Evolutionary conservation across 805 yeast species (phyloP).

Genomic region (Wickerhamiella shivajii): DNA sequence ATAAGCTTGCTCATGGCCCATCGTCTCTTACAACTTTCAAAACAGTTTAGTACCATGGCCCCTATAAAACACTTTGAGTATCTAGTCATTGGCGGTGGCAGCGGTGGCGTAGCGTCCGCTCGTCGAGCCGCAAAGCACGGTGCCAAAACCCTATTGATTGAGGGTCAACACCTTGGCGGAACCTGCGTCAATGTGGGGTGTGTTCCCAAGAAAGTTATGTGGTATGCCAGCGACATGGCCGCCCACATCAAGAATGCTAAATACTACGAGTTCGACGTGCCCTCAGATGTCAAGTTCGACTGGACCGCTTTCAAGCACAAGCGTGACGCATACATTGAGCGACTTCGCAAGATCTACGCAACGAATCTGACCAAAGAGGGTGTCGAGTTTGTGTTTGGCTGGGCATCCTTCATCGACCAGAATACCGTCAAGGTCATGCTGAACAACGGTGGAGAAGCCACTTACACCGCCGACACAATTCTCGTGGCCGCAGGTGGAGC

Average conservation of each 20-base stretch:
- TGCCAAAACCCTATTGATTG: conserved; percentile 71
- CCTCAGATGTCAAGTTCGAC: conserved; percentile 46
- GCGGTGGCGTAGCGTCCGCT: conserved; percentile 98
- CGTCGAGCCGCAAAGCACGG: conserved; percentile 90
- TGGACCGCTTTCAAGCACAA: conserved; percentile 74
- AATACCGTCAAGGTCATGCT: conserved; percentile 57
- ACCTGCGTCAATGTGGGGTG: conserved; percentile 99
- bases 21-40: not conserved
- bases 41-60: conserved; percentile 33
- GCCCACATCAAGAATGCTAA: conserved; percentile 55
- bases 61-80: conserved; percentile 62
- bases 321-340: conserved; percentile 79
- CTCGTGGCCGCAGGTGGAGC: conserved; percentile 90
- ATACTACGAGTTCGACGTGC: conserved; percentile 67
- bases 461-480: conserved; percentile 65
- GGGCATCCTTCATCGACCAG: conserved; percentile 51
- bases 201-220: conserved; percentile 97
- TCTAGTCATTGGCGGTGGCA: conserved; percentile 96
- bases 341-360: conserved; percentile 88
- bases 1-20: too few relatives aligned
- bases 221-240: conserved; percentile 93
- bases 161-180: conserved; percentile 77
- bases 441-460: conserved; percentile 42
- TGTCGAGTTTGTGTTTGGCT: conserved; percentile 76
- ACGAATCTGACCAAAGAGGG: conserved; percentile 76